Evolutionary conservation across 2,329 filamentous ascomycete genomes (phyloP).

Genomic region (Aspergillus tanneri): DNA sequence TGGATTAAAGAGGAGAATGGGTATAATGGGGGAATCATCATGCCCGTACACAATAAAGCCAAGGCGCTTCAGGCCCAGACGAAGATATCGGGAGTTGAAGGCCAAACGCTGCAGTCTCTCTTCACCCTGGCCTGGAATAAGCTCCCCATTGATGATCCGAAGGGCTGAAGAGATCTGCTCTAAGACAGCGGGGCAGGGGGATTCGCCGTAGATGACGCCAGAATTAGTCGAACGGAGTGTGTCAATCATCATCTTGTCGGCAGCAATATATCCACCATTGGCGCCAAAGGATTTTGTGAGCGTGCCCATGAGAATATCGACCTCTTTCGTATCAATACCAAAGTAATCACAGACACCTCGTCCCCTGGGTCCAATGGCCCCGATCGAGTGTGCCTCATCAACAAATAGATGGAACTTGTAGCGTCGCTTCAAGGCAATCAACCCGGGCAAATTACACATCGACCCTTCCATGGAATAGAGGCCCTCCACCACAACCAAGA

Average conservation of each 20-base stretch:
- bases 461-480: constrained; percentile 99
- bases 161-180: constrained; percentile 87
- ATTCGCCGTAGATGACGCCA: constrained; percentile 81
- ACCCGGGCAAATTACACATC: constrained; percentile 93
- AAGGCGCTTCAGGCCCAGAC: constrained; percentile 91
- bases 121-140: constrained; percentile 86
- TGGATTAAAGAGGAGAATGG: constrained; percentile 92
- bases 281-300: constrained; percentile 98
- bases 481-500: constrained; percentile 91
- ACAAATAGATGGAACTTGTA: constrained; percentile 98
- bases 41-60: constrained; percentile 97
- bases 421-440: constrained; percentile 82
- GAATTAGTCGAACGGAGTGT: constrained; percentile 85
- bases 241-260: constrained; percentile 85
- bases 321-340: constrained; percentile 77
- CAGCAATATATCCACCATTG: constrained; percentile 93
- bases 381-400: constrained; percentile 94
- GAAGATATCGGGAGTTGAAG: constrained; percentile 98
- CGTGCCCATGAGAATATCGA: constrained; percentile 97
- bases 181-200: constrained; percentile 81
- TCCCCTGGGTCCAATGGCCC: constrained; percentile 82
- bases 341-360: constrained; percentile 98
- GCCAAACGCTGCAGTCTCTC: constrained; percentile 93
- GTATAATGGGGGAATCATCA: constrained; percentile 96
- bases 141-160: constrained; percentile 82